Conservation (phyloP, 306 rosid genomes). For the Inga oerstediana region DNA sequence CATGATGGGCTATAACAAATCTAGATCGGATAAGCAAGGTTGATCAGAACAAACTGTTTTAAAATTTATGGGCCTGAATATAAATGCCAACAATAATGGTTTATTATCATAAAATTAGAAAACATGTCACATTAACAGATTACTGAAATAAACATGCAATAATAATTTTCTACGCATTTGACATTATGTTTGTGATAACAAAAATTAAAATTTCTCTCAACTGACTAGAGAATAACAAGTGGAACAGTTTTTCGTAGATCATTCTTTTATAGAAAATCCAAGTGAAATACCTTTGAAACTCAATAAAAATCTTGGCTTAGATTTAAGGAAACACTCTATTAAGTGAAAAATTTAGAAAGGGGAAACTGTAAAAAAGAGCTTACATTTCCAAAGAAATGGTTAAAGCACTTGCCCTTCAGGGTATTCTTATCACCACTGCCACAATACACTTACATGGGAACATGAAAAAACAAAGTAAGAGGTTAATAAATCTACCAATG, state of each 20-base stretch:
- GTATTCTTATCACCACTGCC: neutral
- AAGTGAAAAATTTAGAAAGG: neutral
- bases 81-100: neutral
- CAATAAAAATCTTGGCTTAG: neutral
- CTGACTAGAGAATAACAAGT: neutral
- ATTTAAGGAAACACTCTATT: neutral
- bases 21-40: neutral
- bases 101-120: neutral
- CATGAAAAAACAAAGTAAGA: neutral
- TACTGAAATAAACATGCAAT: neutral
- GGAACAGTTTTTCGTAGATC: neutral
- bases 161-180: neutral
- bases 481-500: neutral
- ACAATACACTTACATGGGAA: neutral
- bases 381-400: neutral
- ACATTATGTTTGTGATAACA: neutral
- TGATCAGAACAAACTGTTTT: neutral
- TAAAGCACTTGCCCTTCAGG: neutral
- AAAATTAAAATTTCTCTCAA: neutral
- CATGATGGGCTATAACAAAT: neutral
- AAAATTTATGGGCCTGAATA: neutral
- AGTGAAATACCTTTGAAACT: neutral
- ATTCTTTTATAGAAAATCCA: neutral
- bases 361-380: too few species aligned
- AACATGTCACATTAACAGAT: neutral